Evolutionary conservation across 2,329 filamentous ascomycete species (phyloP).

Genomic region (Ophiostoma ulmi): DNA sequence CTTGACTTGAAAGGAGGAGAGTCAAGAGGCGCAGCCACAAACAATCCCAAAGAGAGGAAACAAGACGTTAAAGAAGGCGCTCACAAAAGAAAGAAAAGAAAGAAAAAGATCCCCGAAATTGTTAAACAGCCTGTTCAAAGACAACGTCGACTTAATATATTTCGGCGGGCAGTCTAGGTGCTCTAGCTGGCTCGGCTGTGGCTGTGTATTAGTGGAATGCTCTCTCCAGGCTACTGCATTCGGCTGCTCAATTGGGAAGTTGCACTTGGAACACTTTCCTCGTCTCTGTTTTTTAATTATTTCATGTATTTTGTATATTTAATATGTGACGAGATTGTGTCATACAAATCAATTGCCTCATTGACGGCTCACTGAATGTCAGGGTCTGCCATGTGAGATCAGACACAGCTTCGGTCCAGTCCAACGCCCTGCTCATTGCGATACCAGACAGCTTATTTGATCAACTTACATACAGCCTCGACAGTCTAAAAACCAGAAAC

Average conservation of each 20-base stretch:
- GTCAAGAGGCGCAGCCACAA: conserved; percentile 8
- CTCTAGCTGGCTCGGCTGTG: conserved; percentile 11
- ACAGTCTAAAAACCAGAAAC: neutral
- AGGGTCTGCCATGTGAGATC: neutral
- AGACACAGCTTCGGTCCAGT: neutral
- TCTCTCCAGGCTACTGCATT: neutral
- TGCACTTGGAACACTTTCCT: neutral
- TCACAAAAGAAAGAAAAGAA: neutral
- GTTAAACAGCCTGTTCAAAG: neutral
- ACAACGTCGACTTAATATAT: neutral
- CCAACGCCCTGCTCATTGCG: neutral
- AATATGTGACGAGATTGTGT: neutral
- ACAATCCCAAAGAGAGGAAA: conserved; percentile 17
- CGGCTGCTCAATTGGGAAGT: conserved; percentile 3
- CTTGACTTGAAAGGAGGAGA: neutral
- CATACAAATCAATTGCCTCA: neutral
- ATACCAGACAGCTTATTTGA: neutral
- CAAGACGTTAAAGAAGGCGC: conserved; percentile 16
- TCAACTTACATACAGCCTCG: neutral
- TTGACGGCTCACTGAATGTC: neutral
- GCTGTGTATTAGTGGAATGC: conserved; percentile 9
- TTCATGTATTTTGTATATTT: neutral
- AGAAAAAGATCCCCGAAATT: neutral
- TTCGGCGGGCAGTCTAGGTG: neutral
- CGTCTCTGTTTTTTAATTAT: conserved; percentile 25